A percentile compares a stretch with the other conserved stretches of the same genome.
Evolutionary conservation across 2,329 filamentous ascomycete species (phyloP).

Genomic region (Cladophialophora exuberans): DNA sequence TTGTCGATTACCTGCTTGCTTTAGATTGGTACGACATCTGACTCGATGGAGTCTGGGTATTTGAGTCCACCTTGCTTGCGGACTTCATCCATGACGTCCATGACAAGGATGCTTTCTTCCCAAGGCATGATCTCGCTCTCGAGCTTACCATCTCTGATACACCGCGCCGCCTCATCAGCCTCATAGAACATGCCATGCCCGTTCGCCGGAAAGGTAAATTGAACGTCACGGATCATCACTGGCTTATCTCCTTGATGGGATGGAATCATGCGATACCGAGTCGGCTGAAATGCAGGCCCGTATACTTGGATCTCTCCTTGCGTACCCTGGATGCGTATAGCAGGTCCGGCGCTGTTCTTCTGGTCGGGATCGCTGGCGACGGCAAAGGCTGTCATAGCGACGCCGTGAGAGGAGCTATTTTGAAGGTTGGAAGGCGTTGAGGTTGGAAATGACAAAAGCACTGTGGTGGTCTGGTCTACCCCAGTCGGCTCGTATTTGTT

Average conservation of each 20-base stretch:
- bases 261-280: slow-evolving; percentile 66
- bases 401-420: slow-evolving; percentile 63
- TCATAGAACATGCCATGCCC: slow-evolving; percentile 41
- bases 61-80: slow-evolving; percentile 63
- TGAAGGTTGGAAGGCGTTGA: slow-evolving; percentile 52
- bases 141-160: slow-evolving; percentile 73
- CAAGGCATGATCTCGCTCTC: slow-evolving; percentile 79
- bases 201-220: slow-evolving; percentile 67
- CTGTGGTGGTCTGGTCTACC: slow-evolving; percentile 35
- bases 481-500: slow-evolving; percentile 38
- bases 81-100: slow-evolving; percentile 77
- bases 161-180: slow-evolving; percentile 76
- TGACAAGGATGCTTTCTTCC: slow-evolving; percentile 79
- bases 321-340: slow-evolving; percentile 34
- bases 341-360: slow-evolving; percentile 27
- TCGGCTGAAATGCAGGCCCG: slow-evolving; percentile 34
- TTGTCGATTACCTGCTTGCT: not conserved
- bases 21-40: not conserved
- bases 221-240: slow-evolving; percentile 53
- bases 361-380: slow-evolving; percentile 30
- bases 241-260: slow-evolving; percentile 64
- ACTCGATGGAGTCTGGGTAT: slow-evolving; percentile 51
- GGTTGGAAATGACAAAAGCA: slow-evolving; percentile 32
- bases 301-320: slow-evolving; percentile 34
- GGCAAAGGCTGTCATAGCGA: slow-evolving; percentile 33